Evolutionary conservation across 495 filamentous ascomycete genomes (phyloP).

Genomic region (Aspergillus haitiensis): DNA sequence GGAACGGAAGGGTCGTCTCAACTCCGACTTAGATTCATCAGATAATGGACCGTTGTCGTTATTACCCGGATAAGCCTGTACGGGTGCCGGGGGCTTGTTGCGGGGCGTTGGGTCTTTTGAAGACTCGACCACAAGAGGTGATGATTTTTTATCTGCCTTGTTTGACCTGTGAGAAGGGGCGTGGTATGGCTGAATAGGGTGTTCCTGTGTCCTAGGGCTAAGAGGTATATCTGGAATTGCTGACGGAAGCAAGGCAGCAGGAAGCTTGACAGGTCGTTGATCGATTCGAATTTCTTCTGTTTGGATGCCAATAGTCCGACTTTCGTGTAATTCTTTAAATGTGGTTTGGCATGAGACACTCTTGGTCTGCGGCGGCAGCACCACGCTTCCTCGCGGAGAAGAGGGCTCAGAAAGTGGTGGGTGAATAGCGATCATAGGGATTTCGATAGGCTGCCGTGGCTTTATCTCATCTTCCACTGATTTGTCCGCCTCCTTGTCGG

Average conservation of each 20-base stretch:
- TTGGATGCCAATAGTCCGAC: slow-evolving; percentile 64
- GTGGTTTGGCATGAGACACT: slow-evolving; percentile 57
- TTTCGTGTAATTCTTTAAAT: slow-evolving; percentile 36
- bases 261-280: slow-evolving; percentile 68
- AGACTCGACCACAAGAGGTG: slow-evolving; percentile 18
- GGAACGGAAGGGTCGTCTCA: slow-evolving; percentile 69
- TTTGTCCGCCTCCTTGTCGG: slow-evolving; percentile 19
- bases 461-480: slow-evolving; percentile 27
- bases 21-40: slow-evolving; percentile 52
- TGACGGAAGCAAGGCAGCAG: slow-evolving; percentile 75
- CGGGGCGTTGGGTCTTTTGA: slow-evolving; percentile 22
- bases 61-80: slow-evolving; percentile 74
- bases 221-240: slow-evolving; percentile 48
- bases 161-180: slow-evolving; percentile 36
- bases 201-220: slow-evolving; percentile 25
- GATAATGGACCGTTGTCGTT: slow-evolving; percentile 79
- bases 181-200: slow-evolving; percentile 34
- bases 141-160: slow-evolving; percentile 27
- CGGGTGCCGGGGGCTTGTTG: slow-evolving; percentile 40
- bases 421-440: slow-evolving; percentile 67
- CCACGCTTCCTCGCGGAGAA: slow-evolving; percentile 58
- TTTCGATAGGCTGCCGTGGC: slow-evolving; percentile 33
- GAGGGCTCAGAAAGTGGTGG: slow-evolving; percentile 64
- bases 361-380: slow-evolving; percentile 65
- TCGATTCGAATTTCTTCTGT: slow-evolving; percentile 86